Evolutionary conservation across 23 red algal genomes (phyloP).

Genomic region (Gracilariopsis chorda): DNA sequence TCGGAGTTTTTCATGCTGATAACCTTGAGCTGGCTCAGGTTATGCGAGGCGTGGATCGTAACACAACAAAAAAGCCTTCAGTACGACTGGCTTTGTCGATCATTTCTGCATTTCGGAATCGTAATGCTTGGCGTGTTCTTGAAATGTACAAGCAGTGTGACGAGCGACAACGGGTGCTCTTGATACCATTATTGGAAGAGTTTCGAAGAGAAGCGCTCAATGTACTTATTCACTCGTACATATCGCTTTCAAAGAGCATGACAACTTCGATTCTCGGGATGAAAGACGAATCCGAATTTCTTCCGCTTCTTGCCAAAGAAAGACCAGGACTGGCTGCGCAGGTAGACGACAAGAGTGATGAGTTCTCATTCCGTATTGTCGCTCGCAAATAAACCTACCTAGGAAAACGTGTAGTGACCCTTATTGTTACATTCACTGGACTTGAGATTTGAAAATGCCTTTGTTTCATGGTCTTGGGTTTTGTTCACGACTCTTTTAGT

Average conservation of each 20-base stretch:
- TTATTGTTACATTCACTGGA: no score
- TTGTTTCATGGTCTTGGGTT: no score
- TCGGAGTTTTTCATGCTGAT: constrained; percentile 25
- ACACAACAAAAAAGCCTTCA: neutral
- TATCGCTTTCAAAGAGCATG: neutral
- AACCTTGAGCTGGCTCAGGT: constrained; percentile 23
- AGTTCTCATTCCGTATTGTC: constrained; percentile 17
- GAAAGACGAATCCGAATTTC: neutral
- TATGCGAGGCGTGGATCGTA: neutral
- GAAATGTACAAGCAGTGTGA: constrained; percentile 14
- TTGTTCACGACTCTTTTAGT: constrained; percentile 47
- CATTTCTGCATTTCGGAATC: constrained; percentile 6
- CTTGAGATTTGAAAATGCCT: no score
- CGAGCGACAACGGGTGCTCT: constrained; percentile 9
- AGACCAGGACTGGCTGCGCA: constrained; percentile 25
- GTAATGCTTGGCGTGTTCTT: neutral
- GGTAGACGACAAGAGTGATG: neutral
- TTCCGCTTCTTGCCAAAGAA: constrained; percentile 12
- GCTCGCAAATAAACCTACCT: no score
- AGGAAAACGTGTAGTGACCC: no score
- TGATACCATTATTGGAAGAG: constrained; percentile 7
- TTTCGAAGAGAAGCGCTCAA: neutral
- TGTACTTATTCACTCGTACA: constrained; percentile 27
- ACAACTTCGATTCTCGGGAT: constrained; percentile 21
- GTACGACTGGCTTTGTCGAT: constrained; percentile 12